Evolutionary conservation across 169 alveolate species (phyloP).

Genomic region (Cryptosporidium viatorum): DNA sequence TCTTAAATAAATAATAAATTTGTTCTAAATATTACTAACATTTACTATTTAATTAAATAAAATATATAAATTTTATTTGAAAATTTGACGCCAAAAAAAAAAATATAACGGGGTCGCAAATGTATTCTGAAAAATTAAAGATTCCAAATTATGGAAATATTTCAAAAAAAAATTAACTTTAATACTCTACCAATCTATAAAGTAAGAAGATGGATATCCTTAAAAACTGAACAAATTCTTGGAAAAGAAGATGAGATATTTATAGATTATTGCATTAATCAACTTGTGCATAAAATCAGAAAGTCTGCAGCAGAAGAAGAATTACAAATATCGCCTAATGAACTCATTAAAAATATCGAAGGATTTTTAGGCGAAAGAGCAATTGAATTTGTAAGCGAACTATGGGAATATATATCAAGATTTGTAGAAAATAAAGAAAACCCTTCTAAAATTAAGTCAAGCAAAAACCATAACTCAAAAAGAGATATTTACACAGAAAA

Average conservation of each 20-base stretch:
- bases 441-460: neutral
- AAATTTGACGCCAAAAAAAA: slow-evolving; percentile 48
- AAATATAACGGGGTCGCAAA: slow-evolving; percentile 69
- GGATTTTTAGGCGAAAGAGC: slow-evolving; percentile 55
- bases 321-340: slow-evolving; percentile 56
- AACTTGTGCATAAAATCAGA: slow-evolving; percentile 42
- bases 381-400: slow-evolving; percentile 28
- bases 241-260: slow-evolving; percentile 71
- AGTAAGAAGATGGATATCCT: slow-evolving; percentile 32
- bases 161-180: slow-evolving; percentile 37
- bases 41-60: neutral
- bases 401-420: slow-evolving; percentile 29
- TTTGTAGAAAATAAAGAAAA: neutral
- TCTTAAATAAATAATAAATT: neutral
- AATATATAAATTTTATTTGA: neutral
- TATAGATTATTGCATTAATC: slow-evolving; percentile 61
- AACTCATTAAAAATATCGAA: slow-evolving; percentile 29
- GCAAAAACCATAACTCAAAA: neutral
- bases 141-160: slow-evolving; percentile 28
- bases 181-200: slow-evolving; percentile 6
- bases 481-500: neutral
- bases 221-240: slow-evolving; percentile 26
- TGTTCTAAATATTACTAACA: neutral
- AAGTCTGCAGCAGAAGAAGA: slow-evolving; percentile 65
- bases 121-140: neutral